Evolutionary conservation across 1,284 basidiomycete species (phyloP), one percentile per base, ranked within the genome.

Genomic region (Golubevia sp.): DNA sequence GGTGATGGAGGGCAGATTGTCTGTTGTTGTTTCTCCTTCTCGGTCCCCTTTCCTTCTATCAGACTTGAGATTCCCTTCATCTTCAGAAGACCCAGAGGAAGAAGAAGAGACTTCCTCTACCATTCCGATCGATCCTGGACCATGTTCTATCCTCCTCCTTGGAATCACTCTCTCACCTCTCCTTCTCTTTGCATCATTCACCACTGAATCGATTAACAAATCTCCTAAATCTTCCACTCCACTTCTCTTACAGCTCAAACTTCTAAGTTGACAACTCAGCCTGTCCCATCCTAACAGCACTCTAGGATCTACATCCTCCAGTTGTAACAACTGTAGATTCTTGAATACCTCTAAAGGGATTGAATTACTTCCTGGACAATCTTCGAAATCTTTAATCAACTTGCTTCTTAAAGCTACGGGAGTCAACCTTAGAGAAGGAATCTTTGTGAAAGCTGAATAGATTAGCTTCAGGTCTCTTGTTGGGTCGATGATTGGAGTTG

Each of bases 221-320:
- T 93, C 90, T 1, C 89, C 86, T n/a, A 95, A 85, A 73, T 95
- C 92, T 76, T 93, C 91, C 54, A 95, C 72, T 2, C 92, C 91
- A 78, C 91, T 92, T 77, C 88, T 88, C 79, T 87, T 89, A 62
- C 94, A 88, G 64, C 89, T 90, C 73, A 96, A 85, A 74, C 90
- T 91, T 70, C 88, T 85, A 55, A 95, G 85, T 54, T 90, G 88
- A 68, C 90, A 88, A 55, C 91, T 86, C 21, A 94, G 85, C 64
- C 87, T 86, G 77, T 93, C 91, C 93, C 93, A 95, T 0, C 93
- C 93, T 3, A 93, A 84, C n/a, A 96, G 77, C 0, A 88, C 87
- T 59, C 92, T 87, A 20, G 94, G 93, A 82, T 95, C 93, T 54
- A 95, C 88, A 73, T 93, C 91, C 25, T 88, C 80, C 66, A 91